Conservation (phyloP, 768 basidiomycete genomes). For the Trametes cingulata region DNA sequence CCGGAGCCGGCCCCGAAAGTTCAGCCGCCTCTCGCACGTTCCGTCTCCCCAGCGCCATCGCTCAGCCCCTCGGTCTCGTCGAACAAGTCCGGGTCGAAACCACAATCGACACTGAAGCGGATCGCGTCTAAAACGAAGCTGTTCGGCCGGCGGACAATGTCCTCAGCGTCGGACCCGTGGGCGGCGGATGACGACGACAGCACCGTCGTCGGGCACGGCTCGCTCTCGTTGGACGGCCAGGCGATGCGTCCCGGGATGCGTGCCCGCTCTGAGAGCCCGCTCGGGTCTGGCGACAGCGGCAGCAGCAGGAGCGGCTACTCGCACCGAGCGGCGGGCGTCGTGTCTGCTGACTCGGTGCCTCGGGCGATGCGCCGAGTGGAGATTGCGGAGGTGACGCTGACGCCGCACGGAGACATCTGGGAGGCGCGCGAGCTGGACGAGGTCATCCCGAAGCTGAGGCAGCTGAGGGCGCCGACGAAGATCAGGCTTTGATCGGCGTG, state of each 20-base stretch:
- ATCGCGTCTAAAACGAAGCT: slow-evolving; percentile 18
- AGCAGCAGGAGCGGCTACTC: not conserved
- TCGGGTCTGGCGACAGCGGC: not conserved
- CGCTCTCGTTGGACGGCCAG: slow-evolving; percentile 5
- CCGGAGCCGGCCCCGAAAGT: not conserved
- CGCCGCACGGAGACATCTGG: slow-evolving; percentile 16
- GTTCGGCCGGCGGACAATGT: slow-evolving; percentile 19
- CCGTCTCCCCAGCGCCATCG: slow-evolving; percentile 9
- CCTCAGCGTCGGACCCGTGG: slow-evolving; percentile 13
- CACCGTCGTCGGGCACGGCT: slow-evolving; percentile 7
- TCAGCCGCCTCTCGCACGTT: not conserved
- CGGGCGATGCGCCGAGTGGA: slow-evolving; percentile 18
- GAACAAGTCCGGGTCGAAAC: not conserved
- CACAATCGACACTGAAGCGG: slow-evolving; percentile 7
- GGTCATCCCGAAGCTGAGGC: slow-evolving; percentile 21
- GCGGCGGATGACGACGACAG: slow-evolving; percentile 6
- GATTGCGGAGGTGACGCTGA: slow-evolving; percentile 19
- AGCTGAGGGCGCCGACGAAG: slow-evolving; percentile 17
- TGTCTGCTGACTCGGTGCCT: not conserved
- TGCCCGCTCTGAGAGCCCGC: slow-evolving; percentile 7
- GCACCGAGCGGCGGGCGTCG: not conserved
- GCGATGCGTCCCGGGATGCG: not conserved
- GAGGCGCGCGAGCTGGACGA: slow-evolving; percentile 19
- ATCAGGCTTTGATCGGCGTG: slow-evolving; percentile 11
- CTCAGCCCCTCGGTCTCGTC: slow-evolving; percentile 8